Percentiles rank a stretch among this genome's conserved stretches.
Conservation (phyloP, 495 filamentous ascomycete genomes). For the Xylona heveae region DNA sequence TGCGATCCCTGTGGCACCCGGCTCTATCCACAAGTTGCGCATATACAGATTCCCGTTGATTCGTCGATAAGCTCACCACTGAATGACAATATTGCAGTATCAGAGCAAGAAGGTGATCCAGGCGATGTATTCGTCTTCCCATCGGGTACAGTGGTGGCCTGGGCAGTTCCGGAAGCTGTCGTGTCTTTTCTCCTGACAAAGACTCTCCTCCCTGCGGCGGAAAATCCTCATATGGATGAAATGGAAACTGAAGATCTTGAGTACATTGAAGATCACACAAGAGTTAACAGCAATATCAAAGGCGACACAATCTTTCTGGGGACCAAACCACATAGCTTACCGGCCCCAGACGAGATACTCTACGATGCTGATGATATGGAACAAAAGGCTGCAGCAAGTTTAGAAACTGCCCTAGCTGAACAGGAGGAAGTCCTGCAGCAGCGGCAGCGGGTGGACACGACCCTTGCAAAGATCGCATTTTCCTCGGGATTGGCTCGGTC, state of each 20-base stretch:
- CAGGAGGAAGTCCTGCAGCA: slow-evolving; percentile 12
- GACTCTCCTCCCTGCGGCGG: slow-evolving; percentile 52
- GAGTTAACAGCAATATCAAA: slow-evolving; percentile 57
- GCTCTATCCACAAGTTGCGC: slow-evolving; percentile 44
- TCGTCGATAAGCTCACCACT: too few species aligned
- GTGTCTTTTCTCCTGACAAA: slow-evolving; percentile 50
- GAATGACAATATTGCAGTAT: slow-evolving; percentile 38
- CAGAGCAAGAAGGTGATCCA: too few species aligned
- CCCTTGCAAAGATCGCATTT: slow-evolving; percentile 87
- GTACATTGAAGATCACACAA: slow-evolving; percentile 52
- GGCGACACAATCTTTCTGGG: slow-evolving; percentile 84
- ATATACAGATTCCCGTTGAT: slow-evolving; percentile 35
- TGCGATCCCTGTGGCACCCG: slow-evolving; percentile 37
- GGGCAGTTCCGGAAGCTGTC: slow-evolving; percentile 56
- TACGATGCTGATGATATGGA: too few species aligned
- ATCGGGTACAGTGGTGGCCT: slow-evolving; percentile 84
- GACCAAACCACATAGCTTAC: slow-evolving; percentile 27
- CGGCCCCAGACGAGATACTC: background rate
- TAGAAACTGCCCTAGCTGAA: slow-evolving; percentile 5
- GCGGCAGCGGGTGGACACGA: slow-evolving; percentile 38
- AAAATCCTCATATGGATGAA: slow-evolving; percentile 44
- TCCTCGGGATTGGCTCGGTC: slow-evolving; percentile 84
- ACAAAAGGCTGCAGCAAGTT: slow-evolving; percentile 4
- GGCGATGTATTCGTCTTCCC: slow-evolving; percentile 96
- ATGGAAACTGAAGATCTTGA: slow-evolving; percentile 80